A percentile compares a stretch with the other conserved stretches of the same genome.
These are phyloP conservation scores for Nepenthes alata DNA, from an alignment of 179 eudicot species.

Conservation along the genomic window DNA sequence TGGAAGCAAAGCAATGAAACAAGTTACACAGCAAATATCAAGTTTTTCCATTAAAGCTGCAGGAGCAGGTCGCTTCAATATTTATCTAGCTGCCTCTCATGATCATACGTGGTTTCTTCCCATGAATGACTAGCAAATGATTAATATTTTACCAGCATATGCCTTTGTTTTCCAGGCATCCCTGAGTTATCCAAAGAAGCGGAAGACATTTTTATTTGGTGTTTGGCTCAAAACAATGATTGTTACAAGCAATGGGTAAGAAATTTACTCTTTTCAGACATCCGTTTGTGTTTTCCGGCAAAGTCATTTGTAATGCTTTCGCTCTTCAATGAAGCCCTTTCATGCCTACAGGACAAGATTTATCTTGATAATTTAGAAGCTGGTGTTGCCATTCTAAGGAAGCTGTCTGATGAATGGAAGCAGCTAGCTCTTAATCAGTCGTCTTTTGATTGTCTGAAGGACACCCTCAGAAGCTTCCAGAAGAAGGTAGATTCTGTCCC, in stretches of 20 bases:
- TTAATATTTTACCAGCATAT: neutral
- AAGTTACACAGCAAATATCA: conserved; percentile 58
- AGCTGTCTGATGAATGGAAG: conserved; percentile 50
- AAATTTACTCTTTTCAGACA: conserved; percentile 4
- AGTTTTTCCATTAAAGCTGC: conserved; percentile 48
- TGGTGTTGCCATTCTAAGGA: conserved; percentile 58
- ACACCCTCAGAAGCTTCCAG: conserved; percentile 59
- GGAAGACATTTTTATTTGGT: conserved; percentile 46
- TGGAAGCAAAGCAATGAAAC: conserved; percentile 94
- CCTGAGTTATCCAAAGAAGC: conserved; percentile 72
- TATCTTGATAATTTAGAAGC: conserved; percentile 55
- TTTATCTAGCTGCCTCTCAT: neutral
- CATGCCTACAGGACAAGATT: conserved; percentile 44
- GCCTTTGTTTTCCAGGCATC: conserved; percentile 30
- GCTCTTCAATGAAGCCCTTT: conserved; percentile 3
- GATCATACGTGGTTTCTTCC: neutral
- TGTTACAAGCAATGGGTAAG: conserved; percentile 87
- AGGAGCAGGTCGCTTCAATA: conserved; percentile 52
- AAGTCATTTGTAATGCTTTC: neutral
- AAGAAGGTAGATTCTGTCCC: conserved; percentile 37
- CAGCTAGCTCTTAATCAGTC: conserved; percentile 44
- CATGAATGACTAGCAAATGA: neutral
- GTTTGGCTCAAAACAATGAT: conserved; percentile 56
- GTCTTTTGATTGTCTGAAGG: conserved; percentile 40
- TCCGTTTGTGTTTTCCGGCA: neutral